Percentiles rank a stretch among this genome's conserved stretches.
These are phyloP conservation scores for Herpotrichia juniperi DNA, from an alignment of 2,329 filamentous ascomycete species.

Conservation along the genomic window DNA sequence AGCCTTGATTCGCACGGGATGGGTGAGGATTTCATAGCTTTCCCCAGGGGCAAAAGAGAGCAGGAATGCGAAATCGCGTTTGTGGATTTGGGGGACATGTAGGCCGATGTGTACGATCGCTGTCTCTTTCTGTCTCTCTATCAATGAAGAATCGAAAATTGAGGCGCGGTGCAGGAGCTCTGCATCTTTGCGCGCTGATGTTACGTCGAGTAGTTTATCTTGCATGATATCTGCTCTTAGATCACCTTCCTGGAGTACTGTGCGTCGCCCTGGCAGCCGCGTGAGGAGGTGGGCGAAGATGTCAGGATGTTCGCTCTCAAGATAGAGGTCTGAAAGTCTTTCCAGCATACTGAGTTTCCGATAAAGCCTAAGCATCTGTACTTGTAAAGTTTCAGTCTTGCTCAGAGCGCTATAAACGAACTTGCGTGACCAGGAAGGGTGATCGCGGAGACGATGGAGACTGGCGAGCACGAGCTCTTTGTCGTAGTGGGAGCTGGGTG, in stretches of 20 bases:
- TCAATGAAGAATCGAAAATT: constrained; percentile 4
- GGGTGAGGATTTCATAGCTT: constrained; percentile 29
- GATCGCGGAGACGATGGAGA: constrained; percentile 21
- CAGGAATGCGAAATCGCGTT: constrained; percentile 35
- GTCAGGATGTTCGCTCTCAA: constrained; percentile 31
- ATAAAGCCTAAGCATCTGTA: constrained; percentile 22
- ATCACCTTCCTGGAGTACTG: constrained; percentile 22
- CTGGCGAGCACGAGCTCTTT: constrained; percentile 24
- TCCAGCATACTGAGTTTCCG: constrained; percentile 28
- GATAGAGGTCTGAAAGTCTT: constrained; percentile 25
- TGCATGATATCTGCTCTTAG: constrained; percentile 16
- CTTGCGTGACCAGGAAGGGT: constrained; percentile 25
- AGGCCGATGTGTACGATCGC: constrained; percentile 30
- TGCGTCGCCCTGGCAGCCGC: constrained; percentile 27
- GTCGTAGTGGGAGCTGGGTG: not conserved
- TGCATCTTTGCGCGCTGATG: constrained; percentile 31
- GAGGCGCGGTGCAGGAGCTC: constrained; percentile 25
- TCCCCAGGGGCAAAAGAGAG: constrained; percentile 14
- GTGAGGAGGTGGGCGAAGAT: constrained; percentile 24
- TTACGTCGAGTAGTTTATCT: constrained; percentile 22
- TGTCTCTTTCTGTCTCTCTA: constrained; percentile 5
- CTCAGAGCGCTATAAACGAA: constrained; percentile 25
- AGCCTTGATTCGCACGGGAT: constrained; percentile 21
- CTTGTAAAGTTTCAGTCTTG: constrained; percentile 24
- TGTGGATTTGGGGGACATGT: constrained; percentile 28